Evolutionary conservation across 371 early-diverging fungal species (phyloP).

Genomic region (Mortierella sp.): DNA sequence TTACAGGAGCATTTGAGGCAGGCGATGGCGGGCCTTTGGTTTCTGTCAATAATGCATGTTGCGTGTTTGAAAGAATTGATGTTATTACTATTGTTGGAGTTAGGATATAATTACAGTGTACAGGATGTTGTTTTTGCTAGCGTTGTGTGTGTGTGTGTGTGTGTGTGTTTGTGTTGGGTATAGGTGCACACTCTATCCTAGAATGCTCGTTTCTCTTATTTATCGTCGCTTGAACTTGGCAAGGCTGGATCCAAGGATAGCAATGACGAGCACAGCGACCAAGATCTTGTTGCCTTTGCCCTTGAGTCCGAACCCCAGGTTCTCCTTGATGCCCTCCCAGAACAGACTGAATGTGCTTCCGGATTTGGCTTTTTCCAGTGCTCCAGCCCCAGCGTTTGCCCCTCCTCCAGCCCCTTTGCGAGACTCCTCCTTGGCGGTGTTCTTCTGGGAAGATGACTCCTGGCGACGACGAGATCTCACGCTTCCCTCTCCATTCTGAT

Average conservation of each 20-base stretch:
- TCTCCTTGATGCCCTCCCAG: conserved; percentile 49
- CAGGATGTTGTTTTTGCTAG: background rate
- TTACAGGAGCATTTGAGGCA: no score
- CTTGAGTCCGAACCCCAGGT: conserved; percentile 20
- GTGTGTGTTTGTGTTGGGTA: background rate
- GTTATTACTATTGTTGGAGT: background rate
- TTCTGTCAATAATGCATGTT: no score
- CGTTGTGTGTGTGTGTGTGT: background rate
- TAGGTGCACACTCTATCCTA: background rate
- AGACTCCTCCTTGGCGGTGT: background rate
- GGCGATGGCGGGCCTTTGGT: no score
- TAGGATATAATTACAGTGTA: background rate
- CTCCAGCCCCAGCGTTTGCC: background rate
- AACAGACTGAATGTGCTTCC: conserved; percentile 23
- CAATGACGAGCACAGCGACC: conserved; percentile 33
- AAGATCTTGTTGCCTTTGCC: conserved; percentile 38
- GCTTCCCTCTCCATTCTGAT: background rate
- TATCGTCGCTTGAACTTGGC: conserved; percentile 35
- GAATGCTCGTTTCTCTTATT: background rate
- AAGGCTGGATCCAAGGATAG: conserved; percentile 33
- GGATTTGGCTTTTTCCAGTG: conserved; percentile 28
- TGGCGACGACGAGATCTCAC: conserved; percentile 4
- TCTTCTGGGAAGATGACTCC: background rate
- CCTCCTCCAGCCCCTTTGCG: background rate
- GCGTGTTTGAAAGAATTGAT: background rate